Evolutionary conservation across 2,329 filamentous ascomycete genomes (phyloP).

Genomic region (Colletotrichum noveboracense): DNA sequence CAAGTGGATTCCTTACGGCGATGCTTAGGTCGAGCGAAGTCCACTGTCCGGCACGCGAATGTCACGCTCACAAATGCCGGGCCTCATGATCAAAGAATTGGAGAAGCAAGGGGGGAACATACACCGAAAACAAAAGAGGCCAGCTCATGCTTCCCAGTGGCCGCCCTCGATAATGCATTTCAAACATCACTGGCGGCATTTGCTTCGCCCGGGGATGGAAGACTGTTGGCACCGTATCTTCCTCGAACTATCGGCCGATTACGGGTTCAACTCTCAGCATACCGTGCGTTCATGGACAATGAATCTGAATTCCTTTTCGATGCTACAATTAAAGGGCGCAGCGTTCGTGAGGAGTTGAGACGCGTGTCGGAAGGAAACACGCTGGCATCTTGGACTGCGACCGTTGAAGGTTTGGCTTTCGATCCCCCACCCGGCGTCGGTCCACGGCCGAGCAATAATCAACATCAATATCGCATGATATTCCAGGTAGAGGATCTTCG

Average conservation of each 20-base stretch:
- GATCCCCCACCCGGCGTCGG: background rate
- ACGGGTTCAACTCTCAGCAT: background rate
- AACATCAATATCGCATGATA: background rate
- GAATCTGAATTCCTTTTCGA: background rate
- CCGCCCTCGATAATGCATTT: constrained; percentile 35
- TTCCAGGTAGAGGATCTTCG: background rate
- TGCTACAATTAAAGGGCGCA: background rate
- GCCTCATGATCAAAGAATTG: constrained; percentile 13
- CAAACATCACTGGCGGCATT: constrained; percentile 36
- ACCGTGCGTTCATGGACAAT: background rate
- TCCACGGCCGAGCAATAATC: background rate
- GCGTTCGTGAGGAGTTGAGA: background rate
- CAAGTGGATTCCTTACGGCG: background rate
- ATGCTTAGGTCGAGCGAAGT: background rate
- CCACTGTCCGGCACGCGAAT: background rate
- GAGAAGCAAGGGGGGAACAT: background rate
- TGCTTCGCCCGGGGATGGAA: constrained; percentile 34
- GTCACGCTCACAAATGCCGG: constrained; percentile 27
- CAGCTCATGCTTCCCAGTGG: background rate
- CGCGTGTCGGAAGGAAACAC: background rate
- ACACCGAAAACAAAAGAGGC: background rate
- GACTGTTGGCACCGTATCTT: constrained; percentile 27
- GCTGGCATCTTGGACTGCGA: background rate
- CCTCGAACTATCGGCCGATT: background rate
- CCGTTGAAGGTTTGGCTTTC: background rate